Evolutionary conservation across 345 rosid species (phyloP).

Genomic region (Turnera subulata): DNA sequence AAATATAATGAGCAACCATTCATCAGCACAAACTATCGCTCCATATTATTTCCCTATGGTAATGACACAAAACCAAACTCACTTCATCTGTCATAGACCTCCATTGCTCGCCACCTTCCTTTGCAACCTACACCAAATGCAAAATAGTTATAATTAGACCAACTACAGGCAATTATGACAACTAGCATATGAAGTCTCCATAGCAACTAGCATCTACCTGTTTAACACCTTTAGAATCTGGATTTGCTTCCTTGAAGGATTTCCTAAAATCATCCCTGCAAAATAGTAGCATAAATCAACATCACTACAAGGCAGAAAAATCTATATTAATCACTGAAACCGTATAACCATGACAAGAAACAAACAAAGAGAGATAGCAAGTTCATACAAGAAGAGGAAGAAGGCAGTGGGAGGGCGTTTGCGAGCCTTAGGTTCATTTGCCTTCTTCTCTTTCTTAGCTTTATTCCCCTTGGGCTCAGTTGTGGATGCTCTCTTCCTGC

Average conservation of each 20-base stretch:
- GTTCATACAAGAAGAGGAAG: slow-evolving; percentile 67
- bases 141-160: background rate
- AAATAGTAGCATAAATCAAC: slow-evolving; percentile 2
- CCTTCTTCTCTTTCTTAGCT: slow-evolving; percentile 43
- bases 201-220: slow-evolving; percentile 21
- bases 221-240: slow-evolving; percentile 46
- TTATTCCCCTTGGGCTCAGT: slow-evolving; percentile 72
- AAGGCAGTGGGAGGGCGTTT: slow-evolving; percentile 89
- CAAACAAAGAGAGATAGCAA: background rate
- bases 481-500: slow-evolving; percentile 61
- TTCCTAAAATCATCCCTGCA: slow-evolving; percentile 77
- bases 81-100: slow-evolving; percentile 73
- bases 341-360: background rate
- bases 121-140: slow-evolving; percentile 51
- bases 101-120: slow-evolving; percentile 83
- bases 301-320: background rate
- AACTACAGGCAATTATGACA: background rate
- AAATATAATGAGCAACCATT: background rate
- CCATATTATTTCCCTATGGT: background rate
- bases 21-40: background rate
- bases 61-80: slow-evolving; percentile 19
- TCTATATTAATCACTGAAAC: too few species aligned
- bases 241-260: slow-evolving; percentile 53
- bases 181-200: background rate
- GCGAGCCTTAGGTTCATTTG: slow-evolving; percentile 41